phyloP scores from a whole-genome alignment of 2,329 filamentous ascomycete genomes.

The Botryotinia globosa region DNA sequence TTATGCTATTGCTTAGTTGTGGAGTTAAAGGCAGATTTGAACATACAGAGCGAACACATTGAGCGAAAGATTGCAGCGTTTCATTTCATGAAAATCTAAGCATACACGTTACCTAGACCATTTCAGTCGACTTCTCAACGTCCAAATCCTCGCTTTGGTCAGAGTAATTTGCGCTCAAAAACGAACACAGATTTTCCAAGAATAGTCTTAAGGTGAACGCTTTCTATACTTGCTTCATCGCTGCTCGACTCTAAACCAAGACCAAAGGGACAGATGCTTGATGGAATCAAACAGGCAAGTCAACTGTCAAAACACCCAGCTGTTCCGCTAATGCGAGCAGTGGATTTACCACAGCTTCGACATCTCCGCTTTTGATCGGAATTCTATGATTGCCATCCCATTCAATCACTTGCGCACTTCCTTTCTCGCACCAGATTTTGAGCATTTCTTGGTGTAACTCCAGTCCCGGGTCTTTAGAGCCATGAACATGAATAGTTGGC shows the following conservation, averaged over 20 bases:
- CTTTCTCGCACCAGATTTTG: constrained; percentile 57
- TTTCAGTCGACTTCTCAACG: not conserved
- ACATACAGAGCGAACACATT: not conserved
- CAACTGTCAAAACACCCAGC: constrained; percentile 14
- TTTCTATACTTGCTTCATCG: not conserved
- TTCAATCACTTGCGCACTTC: constrained; percentile 57
- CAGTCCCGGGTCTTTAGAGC: constrained; percentile 57
- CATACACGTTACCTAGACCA: not conserved
- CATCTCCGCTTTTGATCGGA: constrained; percentile 65
- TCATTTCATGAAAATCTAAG: not conserved
- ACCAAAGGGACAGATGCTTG: not conserved
- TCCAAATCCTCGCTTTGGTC: not conserved
- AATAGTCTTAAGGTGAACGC: constrained; percentile 1
- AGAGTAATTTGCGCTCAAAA: not conserved
- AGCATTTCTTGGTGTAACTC: constrained; percentile 55
- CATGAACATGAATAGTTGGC: constrained; percentile 68
- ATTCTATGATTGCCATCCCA: constrained; percentile 73
- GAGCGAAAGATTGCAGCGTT: not conserved
- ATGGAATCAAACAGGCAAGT: not conserved
- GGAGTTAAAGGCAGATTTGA: not conserved
- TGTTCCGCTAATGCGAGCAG: constrained; percentile 38
- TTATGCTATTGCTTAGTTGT: not conserved
- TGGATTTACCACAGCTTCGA: constrained; percentile 53
- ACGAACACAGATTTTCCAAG: not conserved
- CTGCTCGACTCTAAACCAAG: not conserved